These are phyloP conservation scores for Myxozyma udenii DNA, from an alignment of 805 yeast genomes.

Conservation along the genomic window DNA sequence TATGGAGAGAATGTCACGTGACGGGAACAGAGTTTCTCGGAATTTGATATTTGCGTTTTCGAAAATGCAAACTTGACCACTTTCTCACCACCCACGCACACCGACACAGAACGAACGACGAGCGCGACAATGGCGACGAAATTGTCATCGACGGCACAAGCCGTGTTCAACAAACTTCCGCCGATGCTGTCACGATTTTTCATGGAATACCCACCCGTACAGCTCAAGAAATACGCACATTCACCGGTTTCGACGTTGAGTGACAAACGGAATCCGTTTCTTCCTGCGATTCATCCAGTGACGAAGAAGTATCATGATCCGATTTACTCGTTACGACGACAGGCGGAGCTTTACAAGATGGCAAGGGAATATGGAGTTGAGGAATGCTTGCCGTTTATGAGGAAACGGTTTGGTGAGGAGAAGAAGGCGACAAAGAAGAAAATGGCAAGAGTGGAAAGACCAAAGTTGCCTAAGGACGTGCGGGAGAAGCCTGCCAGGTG, in stretches of 20 bases:
- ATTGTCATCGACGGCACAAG: slow-evolving; percentile 4
- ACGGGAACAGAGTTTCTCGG: no score
- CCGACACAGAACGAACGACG: no score
- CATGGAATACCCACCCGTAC: slow-evolving; percentile 71
- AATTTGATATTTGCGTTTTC: no score
- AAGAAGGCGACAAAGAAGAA: slow-evolving; percentile 15
- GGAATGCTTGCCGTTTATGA: slow-evolving; percentile 63
- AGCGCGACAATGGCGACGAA: no score
- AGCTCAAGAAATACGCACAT: slow-evolving; percentile 56
- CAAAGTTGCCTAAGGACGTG: slow-evolving; percentile 18
- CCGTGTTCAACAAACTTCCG: slow-evolving; percentile 55
- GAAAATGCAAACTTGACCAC: no score
- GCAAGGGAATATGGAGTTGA: slow-evolving; percentile 69
- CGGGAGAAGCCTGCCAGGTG: slow-evolving; percentile 9
- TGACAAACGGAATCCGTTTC: slow-evolving; percentile 70
- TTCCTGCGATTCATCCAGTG: slow-evolving; percentile 71
- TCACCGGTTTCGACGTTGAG: slow-evolving; percentile 60
- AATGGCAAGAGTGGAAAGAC: slow-evolving; percentile 21
- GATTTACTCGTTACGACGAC: slow-evolving; percentile 67
- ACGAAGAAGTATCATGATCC: slow-evolving; percentile 70
- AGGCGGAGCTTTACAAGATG: slow-evolving; percentile 68
- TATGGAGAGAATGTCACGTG: no score
- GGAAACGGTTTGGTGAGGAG: slow-evolving; percentile 36
- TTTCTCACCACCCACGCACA: no score
- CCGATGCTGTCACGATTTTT: slow-evolving; percentile 64